Base-by-base conservation (phyloP, 805 yeast species). In the Pichia paraexigua region DNA sequence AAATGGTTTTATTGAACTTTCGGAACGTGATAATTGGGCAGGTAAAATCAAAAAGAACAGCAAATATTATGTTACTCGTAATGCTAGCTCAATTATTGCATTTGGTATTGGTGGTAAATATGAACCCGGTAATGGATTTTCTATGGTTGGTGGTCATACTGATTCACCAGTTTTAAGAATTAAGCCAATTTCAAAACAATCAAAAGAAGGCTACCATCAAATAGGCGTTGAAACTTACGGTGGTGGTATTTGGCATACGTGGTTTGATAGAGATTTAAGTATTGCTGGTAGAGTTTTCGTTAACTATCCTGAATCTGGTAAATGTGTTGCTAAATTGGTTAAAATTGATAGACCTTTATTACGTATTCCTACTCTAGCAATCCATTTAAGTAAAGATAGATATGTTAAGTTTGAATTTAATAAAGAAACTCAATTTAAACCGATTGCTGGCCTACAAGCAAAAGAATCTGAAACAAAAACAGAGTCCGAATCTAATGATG, bases 141-240 rank as follows among this genome's bases (percentile, higher is more conserved):
- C 97, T 6, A 83, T 94, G 49, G 85, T 91, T 37, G 99, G 98
- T 18, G 96, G 97, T 1, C 99, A 92, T 68, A 91, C 97, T 0
- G 99, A 92, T 67, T 87, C 96, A 5, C 98, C 98, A 12, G 82
- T 88, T 32, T 73, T 92, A 57, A 78, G 95, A 63, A 79, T 92
- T 58, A 94, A 92, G 70, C 99, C 99, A 13, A 73, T 85, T 30
- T 86, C 96, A 24, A 81, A 83, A 62, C 79, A 78, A 58, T 66
- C 71, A 12, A 71, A 74, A 18, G 91, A 87, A 60, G 95, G 95
- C 1, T 92, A 82, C 61, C 76, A 81, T 50, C 96, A 91, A 66
- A 81, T 94, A 20, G 98, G 96, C 40, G 95, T 94, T 11, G 98
- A 94, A 68, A 79, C 84, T 47, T 92, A 92, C 63, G 98, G 99